Evolutionary conservation across 2,329 filamentous ascomycete genomes (phyloP), one percentile per base, ranked within the genome.

Genomic region (Cordyceps tenuipes): DNA sequence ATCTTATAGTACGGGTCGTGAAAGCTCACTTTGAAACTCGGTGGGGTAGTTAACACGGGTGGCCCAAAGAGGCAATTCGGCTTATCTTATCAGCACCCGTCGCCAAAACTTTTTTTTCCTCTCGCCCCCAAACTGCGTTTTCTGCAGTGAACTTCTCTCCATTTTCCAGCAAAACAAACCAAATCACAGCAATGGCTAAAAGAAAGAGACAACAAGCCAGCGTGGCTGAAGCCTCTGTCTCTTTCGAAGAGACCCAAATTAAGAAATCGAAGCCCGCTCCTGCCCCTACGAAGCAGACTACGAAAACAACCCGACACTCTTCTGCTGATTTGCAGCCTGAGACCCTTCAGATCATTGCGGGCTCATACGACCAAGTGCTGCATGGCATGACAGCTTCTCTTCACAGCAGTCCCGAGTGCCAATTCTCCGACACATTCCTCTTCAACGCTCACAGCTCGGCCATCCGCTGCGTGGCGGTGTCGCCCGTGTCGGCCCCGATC

Each of bases 371-470:
- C 71, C 84, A 91, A 64, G 85, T 95, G 54, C 82, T 99, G 21
- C 94, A 99, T 72, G 94, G 94, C 62, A 81, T 97, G 67, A 90
- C 89, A 8, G 91, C 89, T n/a, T 84, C 84, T 2, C 77, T 96
- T 57, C 64, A 69, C 57, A 61, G 67, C 58, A 70, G 79, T 17
- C 78, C 86, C 59, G 80, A 86, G 56, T 52, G 57, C 41, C 57
- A 52, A 9, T 97, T 97, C 70, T 84, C 90, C 65, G 93, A 97
- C 73, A 93, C 90, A 0, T 99, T 99, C 73, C 83, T 99, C 61
- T 97, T 99, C 82, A 90, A 92, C 70, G 92, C 94, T 15, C 94
- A 99, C 75, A 82, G 85, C 60, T 95, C 92, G 13, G 88, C 94
- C 5, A 90, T 99, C 71, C 88, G 91, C 67, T 95, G 90, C 70